Base-by-base conservation (phyloP, 2,329 filamentous ascomycete genomes). In the Talaromyces piceae region DNA sequence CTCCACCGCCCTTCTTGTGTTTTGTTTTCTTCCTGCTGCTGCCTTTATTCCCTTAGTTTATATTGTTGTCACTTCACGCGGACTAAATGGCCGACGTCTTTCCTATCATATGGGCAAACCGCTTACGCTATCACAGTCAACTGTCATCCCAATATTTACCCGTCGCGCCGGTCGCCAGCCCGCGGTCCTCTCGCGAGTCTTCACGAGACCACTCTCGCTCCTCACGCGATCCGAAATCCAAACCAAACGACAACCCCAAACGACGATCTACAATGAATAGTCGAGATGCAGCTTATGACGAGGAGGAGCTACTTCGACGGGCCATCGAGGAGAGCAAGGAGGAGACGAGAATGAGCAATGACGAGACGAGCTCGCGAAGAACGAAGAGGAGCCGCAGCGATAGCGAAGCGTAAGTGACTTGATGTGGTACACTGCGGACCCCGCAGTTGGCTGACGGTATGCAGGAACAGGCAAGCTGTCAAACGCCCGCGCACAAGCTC, bases 191-290 rank as follows among this genome's bases (percentile, higher is more conserved):
- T 31, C 67, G 69, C 50, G 66, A 67, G n/a, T 71, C 73, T 22
- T 70, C 71, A 4, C 63, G 61, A 33, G 69, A 70, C 47, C 67
- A 63, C 44, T 63, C 68, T 12, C 66, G 66, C 54, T 68, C 65
- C 27, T 59, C 63, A 12, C 68, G 62, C 54, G 69, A 75, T 51
- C 61, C 70, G 49, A 72, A 70, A 57, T 68, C 73, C 22, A 69
- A 77, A 53, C 70, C 71, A 45, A 80, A 74, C 58, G 77, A 76
- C 49, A 78, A 81, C 48, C 83, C 85, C 31, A 97, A 96, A 67
- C 82, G 93, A 54, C 82, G 93, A 25, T 95, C 90, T 18, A 98
- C 93, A 5, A 96, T 97, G 89, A 95, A 97, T 65, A 98, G 93
- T 67, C 83, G 91, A 56, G 87, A 90, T 67, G 91, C 91, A 39